A percentile compares a stretch with the other conserved stretches of the same genome.
These are phyloP conservation scores for Malbranchea zuffiana DNA, from an alignment of 2,329 filamentous ascomycete species.

Conservation along the genomic window DNA sequence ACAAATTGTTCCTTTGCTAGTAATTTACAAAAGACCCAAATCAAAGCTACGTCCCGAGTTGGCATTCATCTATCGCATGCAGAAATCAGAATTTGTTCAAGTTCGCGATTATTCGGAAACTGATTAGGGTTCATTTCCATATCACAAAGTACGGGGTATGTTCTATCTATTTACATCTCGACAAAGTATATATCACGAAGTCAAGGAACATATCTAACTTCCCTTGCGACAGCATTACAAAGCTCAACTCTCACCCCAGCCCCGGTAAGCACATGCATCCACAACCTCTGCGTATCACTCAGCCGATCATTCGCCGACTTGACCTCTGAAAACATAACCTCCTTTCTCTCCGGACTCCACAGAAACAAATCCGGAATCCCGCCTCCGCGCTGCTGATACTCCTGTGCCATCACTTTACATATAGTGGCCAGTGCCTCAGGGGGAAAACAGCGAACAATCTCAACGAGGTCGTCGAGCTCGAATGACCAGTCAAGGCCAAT, in stretches of 20 bases:
- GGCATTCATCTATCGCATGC: too few species aligned
- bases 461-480: slow-evolving; percentile 62
- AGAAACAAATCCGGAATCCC: slow-evolving; percentile 89
- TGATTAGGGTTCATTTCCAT: too few species aligned
- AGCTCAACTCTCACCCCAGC: slow-evolving; percentile 80
- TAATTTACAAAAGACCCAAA: too few species aligned
- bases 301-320: slow-evolving; percentile 83
- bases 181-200: neutral
- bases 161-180: neutral
- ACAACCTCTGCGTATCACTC: slow-evolving; percentile 90
- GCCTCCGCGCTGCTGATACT: slow-evolving; percentile 75
- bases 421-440: slow-evolving; percentile 70
- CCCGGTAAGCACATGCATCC: slow-evolving; percentile 85
- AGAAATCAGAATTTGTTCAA: too few species aligned
- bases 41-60: too few species aligned
- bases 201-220: slow-evolving; percentile 32
- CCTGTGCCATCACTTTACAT: slow-evolving; percentile 90
- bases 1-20: too few species aligned
- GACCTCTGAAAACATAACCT: slow-evolving; percentile 68
- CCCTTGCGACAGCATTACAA: slow-evolving; percentile 53
- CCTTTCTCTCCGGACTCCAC: slow-evolving; percentile 53
- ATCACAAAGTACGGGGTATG: too few species aligned
- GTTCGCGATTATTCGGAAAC: too few species aligned
- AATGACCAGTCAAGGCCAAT: slow-evolving; percentile 89
- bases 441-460: slow-evolving; percentile 67